phyloP scores from a whole-genome alignment of 1,284 basidiomycete species.

The Apiotrichum brassicae region DNA sequence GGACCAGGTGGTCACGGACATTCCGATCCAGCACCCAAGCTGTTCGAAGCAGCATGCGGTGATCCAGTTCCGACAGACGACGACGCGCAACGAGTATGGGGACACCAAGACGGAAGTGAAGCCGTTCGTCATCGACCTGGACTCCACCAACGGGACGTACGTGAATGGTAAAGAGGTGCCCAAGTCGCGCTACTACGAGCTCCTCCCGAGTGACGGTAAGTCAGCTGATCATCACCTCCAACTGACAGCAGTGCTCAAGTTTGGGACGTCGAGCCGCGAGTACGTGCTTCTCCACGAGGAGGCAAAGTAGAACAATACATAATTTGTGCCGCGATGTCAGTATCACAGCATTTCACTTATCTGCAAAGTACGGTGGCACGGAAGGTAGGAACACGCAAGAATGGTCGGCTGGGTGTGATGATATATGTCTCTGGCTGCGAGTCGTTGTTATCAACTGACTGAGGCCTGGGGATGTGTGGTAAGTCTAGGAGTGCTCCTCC shows the following conservation, averaged over 20 bases:
- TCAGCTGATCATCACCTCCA: slow-evolving; percentile 1
- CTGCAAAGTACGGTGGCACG: too few relatives aligned
- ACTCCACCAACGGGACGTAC: slow-evolving; percentile 88
- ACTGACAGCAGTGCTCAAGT: slow-evolving; percentile 68
- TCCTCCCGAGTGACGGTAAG: slow-evolving; percentile 78
- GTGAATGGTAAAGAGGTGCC: slow-evolving; percentile 87
- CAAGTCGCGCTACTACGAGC: slow-evolving; percentile 80
- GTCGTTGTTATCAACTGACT: too few relatives aligned
- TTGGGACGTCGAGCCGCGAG: slow-evolving; percentile 77
- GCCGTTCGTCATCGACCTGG: slow-evolving; percentile 95
- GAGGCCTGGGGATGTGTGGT: too few relatives aligned
- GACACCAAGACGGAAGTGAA: slow-evolving; percentile 68
- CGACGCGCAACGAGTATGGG: slow-evolving; percentile 83
- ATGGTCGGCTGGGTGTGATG: too few relatives aligned
- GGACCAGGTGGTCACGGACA: slow-evolving; percentile 77
- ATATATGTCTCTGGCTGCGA: too few relatives aligned
- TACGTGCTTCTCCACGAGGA: slow-evolving; percentile 85
- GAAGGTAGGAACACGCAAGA: too few relatives aligned
- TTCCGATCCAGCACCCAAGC: slow-evolving; percentile 88
- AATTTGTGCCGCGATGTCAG: too few relatives aligned
- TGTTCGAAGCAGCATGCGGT: slow-evolving; percentile 98
- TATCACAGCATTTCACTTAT: too few relatives aligned
- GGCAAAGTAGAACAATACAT: slow-evolving; percentile 44
- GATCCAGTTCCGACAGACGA: slow-evolving; percentile 84
- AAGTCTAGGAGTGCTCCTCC: too few relatives aligned